These are phyloP conservation scores for Silene uniflora DNA, from an alignment of 148 eudicot genomes.

Conservation along the genomic window DNA sequence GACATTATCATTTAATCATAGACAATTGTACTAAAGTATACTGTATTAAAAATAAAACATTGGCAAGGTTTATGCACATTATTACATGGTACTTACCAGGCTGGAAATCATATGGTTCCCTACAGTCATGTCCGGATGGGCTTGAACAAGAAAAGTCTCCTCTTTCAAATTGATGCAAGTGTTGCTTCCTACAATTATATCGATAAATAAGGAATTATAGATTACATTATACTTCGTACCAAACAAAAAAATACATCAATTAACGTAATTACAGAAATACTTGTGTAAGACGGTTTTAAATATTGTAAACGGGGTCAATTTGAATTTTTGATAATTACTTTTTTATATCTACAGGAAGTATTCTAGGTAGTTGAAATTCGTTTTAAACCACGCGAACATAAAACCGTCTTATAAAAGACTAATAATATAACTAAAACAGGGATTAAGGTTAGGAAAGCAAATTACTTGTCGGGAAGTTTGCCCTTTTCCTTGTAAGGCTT, in stretches of 20 bases:
- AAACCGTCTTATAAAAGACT: not conserved
- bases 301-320: too few relatives aligned
- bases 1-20: not conserved
- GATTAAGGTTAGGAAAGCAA: not conserved
- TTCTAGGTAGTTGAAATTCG: too few relatives aligned
- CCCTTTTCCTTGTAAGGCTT: slow-evolving; percentile 98
- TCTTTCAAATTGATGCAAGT: slow-evolving; percentile 55
- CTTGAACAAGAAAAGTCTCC: slow-evolving; percentile 69
- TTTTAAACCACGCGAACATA: too few relatives aligned
- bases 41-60: not conserved
- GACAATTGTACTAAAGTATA: not conserved
- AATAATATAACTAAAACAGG: not conserved
- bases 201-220: not conserved
- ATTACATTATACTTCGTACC: too few relatives aligned
- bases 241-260: too few relatives aligned
- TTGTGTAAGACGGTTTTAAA: too few relatives aligned
- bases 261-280: too few relatives aligned
- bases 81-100: slow-evolving; percentile 39
- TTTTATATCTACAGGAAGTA: too few relatives aligned
- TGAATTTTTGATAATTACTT: too few relatives aligned
- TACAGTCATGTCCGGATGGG: slow-evolving; percentile 57
- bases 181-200: slow-evolving; percentile 29
- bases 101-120: slow-evolving; percentile 60
- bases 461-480: slow-evolving; percentile 67
- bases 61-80: not conserved